Percentiles rank a stretch among this genome's conserved stretches.
Evolutionary conservation across 352 stramenopile genomes (phyloP).

Genomic region (Phytophthora pluvialis): DNA sequence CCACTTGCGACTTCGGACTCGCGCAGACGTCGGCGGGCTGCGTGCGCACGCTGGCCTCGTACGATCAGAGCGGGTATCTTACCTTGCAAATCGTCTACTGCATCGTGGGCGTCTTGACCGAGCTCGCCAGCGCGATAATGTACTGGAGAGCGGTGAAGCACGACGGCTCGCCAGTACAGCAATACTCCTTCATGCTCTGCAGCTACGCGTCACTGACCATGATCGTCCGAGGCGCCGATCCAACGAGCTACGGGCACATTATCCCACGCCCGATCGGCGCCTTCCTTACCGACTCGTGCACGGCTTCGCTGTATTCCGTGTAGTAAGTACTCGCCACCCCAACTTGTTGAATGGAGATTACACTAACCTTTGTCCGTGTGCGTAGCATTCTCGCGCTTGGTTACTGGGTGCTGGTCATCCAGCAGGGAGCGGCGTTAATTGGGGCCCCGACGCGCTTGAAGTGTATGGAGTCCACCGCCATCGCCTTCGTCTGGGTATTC

Average conservation of each 20-base stretch:
- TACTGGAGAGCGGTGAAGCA: conserved; percentile 29
- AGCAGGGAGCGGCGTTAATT: conserved; percentile 33
- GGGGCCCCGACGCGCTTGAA: conserved; percentile 23
- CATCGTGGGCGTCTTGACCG: conserved; percentile 20
- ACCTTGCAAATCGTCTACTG: conserved; percentile 37
- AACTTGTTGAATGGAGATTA: neutral
- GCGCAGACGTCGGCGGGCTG: conserved; percentile 27
- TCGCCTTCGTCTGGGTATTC: conserved; percentile 38
- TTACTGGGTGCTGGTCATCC: conserved; percentile 44
- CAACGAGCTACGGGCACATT: conserved; percentile 38
- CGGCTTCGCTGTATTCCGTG: conserved; percentile 40
- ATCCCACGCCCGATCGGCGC: conserved; percentile 30
- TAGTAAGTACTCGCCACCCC: conserved; percentile 38
- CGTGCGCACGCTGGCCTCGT: conserved; percentile 32
- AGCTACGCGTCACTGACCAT: conserved; percentile 42
- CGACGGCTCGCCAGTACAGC: conserved; percentile 32
- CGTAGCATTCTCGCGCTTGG: conserved; percentile 40
- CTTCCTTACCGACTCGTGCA: conserved; percentile 43
- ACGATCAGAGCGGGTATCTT: conserved; percentile 28
- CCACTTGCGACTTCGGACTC: conserved; percentile 30
- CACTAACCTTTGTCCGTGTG: conserved; percentile 1
- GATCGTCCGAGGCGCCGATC: conserved; percentile 35
- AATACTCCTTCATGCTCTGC: conserved; percentile 38
- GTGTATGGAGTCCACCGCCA: conserved; percentile 26
- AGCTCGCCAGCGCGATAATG: conserved; percentile 31